phyloP scores from a whole-genome alignment of 1,284 basidiomycete species.

The Phellopilus nigrolimitatus region DNA sequence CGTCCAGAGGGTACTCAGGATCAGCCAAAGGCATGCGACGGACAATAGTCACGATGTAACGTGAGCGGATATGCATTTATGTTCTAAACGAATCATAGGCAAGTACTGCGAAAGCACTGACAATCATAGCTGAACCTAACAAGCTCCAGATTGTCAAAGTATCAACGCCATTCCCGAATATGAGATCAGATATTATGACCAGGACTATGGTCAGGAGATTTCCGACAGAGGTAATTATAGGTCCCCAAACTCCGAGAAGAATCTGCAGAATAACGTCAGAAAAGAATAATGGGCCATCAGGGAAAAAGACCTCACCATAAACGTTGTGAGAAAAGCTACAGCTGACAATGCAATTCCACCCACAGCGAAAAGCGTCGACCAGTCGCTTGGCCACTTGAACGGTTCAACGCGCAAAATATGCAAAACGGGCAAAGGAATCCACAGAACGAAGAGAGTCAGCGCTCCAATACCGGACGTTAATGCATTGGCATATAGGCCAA shows the following conservation, averaged over 20 bases:
- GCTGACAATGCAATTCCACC: conserved; percentile 60
- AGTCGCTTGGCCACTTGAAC: conserved; percentile 54
- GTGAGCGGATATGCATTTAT: not conserved
- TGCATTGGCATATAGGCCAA: conserved; percentile 74
- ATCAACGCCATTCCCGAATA: conserved; percentile 53
- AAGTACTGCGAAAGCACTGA: conserved; percentile 68
- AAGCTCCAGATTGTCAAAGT: conserved; percentile 60
- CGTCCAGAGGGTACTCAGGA: too few species aligned
- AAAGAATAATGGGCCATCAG: conserved; percentile 9
- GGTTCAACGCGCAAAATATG: conserved; percentile 53
- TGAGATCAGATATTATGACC: conserved; percentile 66
- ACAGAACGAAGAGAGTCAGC: conserved; percentile 58
- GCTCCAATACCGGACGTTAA: conserved; percentile 67
- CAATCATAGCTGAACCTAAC: conserved; percentile 63
- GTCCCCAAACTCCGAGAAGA: conserved; percentile 77
- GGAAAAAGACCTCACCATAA: conserved; percentile 51
- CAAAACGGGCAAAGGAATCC: conserved; percentile 68
- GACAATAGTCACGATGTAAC: too few species aligned
- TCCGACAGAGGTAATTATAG: conserved; percentile 79
- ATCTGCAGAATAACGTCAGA: conserved; percentile 41
- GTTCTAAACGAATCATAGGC: conserved; percentile 57
- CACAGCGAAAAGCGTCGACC: conserved; percentile 43
- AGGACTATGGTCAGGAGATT: conserved; percentile 81
- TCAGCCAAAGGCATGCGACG: too few species aligned
- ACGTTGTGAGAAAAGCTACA: conserved; percentile 68